phyloP scores from a whole-genome alignment of 73 alveolate species.

The Paramecium biaurelia region DNA sequence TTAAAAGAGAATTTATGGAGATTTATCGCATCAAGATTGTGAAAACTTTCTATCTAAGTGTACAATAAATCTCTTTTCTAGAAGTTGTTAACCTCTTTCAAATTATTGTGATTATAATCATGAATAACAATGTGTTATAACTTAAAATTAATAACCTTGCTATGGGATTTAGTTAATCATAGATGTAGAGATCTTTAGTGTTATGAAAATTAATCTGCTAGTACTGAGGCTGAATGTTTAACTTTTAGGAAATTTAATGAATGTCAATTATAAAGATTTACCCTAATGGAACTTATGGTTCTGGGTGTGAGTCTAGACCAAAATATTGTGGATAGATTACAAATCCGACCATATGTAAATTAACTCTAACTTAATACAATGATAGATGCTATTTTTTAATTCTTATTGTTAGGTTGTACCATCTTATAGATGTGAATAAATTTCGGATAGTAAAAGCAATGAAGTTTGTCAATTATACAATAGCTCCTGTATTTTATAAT shows the following conservation, averaged over 20 bases:
- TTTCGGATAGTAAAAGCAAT: neutral
- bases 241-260: too few species aligned
- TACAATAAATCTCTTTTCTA: too few species aligned
- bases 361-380: neutral
- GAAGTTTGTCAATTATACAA: neutral
- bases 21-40: neutral
- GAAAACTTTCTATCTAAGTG: neutral
- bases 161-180: too few species aligned
- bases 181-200: too few species aligned
- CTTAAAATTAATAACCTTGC: too few species aligned
- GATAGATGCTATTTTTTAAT: neutral
- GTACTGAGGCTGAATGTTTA: neutral
- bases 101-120: too few species aligned
- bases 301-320: neutral
- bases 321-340: neutral
- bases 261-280: neutral
- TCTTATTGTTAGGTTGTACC: neutral
- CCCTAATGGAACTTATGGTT: neutral
- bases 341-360: neutral
- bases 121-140: too few species aligned
- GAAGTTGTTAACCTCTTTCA: too few species aligned
- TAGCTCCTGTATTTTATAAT: neutral
- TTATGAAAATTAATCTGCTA: too few species aligned
- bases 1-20: neutral
- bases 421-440: neutral